These are phyloP conservation scores for Pythium guiyangense DNA, from an alignment of 352 stramenopile genomes.

Conservation along the genomic window DNA sequence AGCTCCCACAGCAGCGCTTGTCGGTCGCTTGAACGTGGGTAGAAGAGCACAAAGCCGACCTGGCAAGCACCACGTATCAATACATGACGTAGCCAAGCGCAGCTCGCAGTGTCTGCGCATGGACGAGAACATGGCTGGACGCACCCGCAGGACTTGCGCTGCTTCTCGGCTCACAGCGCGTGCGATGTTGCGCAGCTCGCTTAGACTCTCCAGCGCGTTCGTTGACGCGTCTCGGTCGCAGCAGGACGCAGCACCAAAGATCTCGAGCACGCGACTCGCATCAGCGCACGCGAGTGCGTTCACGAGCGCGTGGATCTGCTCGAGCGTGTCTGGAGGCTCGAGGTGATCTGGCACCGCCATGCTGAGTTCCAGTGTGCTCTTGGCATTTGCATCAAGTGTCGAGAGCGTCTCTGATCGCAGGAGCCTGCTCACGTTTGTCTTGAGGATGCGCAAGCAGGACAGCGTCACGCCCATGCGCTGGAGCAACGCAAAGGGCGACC, in stretches of 20 bases:
- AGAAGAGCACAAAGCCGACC: conserved; percentile 51
- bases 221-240: not conserved
- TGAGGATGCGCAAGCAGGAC: conserved; percentile 37
- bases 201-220: not conserved
- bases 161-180: conserved; percentile 27
- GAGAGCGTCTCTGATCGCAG: not conserved
- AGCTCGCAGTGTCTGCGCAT: too few relatives aligned
- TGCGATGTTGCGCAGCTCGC: not conserved
- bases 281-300: conserved; percentile 3
- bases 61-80: conserved; percentile 4
- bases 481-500: not conserved
- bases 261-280: not conserved
- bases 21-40: conserved; percentile 17
- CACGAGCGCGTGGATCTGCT: conserved; percentile 7
- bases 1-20: conserved; percentile 21
- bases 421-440: conserved; percentile 37
- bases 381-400: not conserved
- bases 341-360: not conserved
- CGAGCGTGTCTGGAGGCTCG: not conserved
- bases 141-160: conserved; percentile 41
- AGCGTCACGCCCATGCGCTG: conserved; percentile 21
- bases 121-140: not conserved
- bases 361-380: not conserved
- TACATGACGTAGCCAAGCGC: not conserved
- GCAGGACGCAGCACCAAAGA: not conserved